Conservation (phyloP, 2,329 filamentous ascomycete genomes). For the Hypoxylon sp. region DNA sequence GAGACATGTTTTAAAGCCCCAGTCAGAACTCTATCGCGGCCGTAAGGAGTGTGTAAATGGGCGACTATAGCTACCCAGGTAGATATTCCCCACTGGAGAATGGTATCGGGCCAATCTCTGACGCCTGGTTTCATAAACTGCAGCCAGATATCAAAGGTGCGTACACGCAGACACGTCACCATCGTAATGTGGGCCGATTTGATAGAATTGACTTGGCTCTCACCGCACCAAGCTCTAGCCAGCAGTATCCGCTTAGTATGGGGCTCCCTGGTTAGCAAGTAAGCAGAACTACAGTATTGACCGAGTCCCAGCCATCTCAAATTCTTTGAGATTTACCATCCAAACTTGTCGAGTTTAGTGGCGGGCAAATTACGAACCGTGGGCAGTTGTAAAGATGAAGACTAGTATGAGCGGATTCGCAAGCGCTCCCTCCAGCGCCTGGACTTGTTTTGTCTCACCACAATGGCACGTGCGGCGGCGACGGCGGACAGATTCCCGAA, state of each 20-base stretch:
- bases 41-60: constrained; percentile 6
- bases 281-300: constrained; percentile 22
- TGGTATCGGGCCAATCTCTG: constrained; percentile 19
- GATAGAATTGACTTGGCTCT: constrained; percentile 34
- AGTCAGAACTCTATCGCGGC: constrained; percentile 34
- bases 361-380: constrained; percentile 18
- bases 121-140: constrained; percentile 26
- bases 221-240: constrained; percentile 42
- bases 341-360: constrained; percentile 6
- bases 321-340: constrained; percentile 14
- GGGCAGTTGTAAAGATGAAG: constrained; percentile 8
- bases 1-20: constrained; percentile 17
- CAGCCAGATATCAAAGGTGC: constrained; percentile 23
- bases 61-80: background rate
- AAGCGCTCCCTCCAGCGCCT: constrained; percentile 35
- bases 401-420: constrained; percentile 1
- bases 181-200: constrained; percentile 20
- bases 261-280: constrained; percentile 10
- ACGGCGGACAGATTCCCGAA: constrained; percentile 15
- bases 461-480: constrained; percentile 20
- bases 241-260: constrained; percentile 26
- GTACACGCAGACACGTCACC: constrained; percentile 41
- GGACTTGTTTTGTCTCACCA: constrained; percentile 26
- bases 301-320: constrained; percentile 19
- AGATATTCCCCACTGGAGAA: constrained; percentile 3